Evolutionary conservation across 2,329 filamentous ascomycete species (phyloP), one percentile per base, ranked within the genome.

Genomic region (Aureobasidium mangrovei): DNA sequence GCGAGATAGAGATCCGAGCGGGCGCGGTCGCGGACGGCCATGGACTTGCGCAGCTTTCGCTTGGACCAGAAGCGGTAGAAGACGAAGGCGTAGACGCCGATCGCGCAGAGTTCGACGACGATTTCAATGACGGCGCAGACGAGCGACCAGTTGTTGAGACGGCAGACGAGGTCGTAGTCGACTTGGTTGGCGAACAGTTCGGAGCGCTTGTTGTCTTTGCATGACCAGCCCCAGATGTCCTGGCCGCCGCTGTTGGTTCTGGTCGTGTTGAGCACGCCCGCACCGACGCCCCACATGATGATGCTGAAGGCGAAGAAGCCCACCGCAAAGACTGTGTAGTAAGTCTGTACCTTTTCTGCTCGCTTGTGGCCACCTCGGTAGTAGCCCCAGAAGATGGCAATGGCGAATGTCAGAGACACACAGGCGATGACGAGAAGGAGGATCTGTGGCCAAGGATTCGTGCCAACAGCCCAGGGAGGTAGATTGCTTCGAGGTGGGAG

Each of bases 11-110:
- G 82, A 69, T 97, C 91, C 58, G 88, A 91, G 59, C 93, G 87
- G 60, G 93, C 93, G 67, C 88, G 86, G 77, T 98, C 93, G 64
- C 93, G 89, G 68, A 87, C 77, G 69, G 95, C 87, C 93, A 98
- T 98, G 59, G 90, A 91, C 79, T 96, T 97, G 72, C 86, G 84
- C 59, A 98, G 87, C 69, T 87, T 86, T 69, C 89, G 86, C 80
- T 97, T 98, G 61, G 87, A 90, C 82, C 91, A 95, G 79, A 95
- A 94, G 63, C 93, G 87, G 79, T 95, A 97, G 77, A 97, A 96
- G 69, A 96, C 84, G 67, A 96, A 80, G 65, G 82, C 89, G 78
- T 98, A 98, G 65, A 98, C 88, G 53, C 83, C 77, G 69, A 98
- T 95, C 67, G 87, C 89, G 66, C 97, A 85, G 61, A 88, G 81